phyloP scores from a whole-genome alignment of 2,329 filamentous ascomycete species.

The Clonostachys chloroleuca region DNA sequence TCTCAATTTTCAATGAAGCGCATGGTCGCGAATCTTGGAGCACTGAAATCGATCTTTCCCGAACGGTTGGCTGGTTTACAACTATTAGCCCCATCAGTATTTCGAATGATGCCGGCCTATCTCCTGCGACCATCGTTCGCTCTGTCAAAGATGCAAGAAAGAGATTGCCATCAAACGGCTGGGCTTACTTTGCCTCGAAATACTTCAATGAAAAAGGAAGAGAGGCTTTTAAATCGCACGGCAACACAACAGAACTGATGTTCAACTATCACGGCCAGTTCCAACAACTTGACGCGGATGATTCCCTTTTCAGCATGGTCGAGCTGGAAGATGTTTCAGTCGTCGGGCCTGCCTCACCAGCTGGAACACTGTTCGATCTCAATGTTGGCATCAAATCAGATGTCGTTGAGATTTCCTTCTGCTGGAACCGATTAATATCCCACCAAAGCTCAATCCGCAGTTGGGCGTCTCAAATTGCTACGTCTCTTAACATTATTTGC shows the following conservation, averaged over 20 bases:
- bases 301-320: slow-evolving; percentile 4
- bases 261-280: too few relatives aligned
- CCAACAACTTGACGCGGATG: slow-evolving; percentile 18
- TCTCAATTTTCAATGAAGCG: slow-evolving; percentile 31
- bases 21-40: slow-evolving; percentile 27
- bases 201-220: slow-evolving; percentile 19
- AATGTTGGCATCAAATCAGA: slow-evolving; percentile 31
- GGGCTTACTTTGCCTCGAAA: slow-evolving; percentile 28
- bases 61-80: slow-evolving; percentile 32
- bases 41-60: slow-evolving; percentile 21
- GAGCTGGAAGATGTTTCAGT: slow-evolving; percentile 1
- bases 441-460: slow-evolving; percentile 18
- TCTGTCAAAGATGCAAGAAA: slow-evolving; percentile 10
- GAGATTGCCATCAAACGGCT: slow-evolving; percentile 25
- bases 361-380: slow-evolving; percentile 14
- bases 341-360: slow-evolving; percentile 1
- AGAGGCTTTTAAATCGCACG: slow-evolving; percentile 22
- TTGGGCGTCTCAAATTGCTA: too few relatives aligned
- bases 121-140: slow-evolving; percentile 5
- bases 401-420: slow-evolving; percentile 17
- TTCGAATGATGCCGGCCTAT: slow-evolving; percentile 1
- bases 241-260: slow-evolving; percentile 43
- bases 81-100: slow-evolving; percentile 21
- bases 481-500: too few relatives aligned
- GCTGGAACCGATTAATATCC: background rate